Evolutionary conservation across 108 stramenopile species (phyloP).

Genomic region (Phaeodactylum tricornutum): DNA sequence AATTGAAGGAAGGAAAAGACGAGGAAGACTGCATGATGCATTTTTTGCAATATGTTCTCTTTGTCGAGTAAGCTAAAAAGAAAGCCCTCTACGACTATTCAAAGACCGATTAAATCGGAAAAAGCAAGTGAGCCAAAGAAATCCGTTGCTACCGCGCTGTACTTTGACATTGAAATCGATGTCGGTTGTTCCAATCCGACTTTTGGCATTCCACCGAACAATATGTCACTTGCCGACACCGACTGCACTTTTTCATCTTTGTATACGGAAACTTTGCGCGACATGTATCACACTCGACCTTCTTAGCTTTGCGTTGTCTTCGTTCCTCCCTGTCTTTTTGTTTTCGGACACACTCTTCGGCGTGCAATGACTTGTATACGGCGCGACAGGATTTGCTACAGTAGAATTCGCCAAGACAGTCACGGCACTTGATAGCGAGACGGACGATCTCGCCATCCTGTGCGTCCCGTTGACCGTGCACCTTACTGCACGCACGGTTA

Average conservation of each 20-base stretch:
- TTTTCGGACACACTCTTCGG: conserved; percentile 6
- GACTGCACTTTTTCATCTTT: conserved; percentile 40
- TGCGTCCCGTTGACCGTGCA: conserved; percentile 23
- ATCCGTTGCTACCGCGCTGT: too few relatives aligned
- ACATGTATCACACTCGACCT: conserved; percentile 34
- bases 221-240: conserved; percentile 34
- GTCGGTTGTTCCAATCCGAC: conserved; percentile 25
- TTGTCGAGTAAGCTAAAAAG: too few relatives aligned
- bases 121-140: too few relatives aligned
- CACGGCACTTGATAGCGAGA: conserved; percentile 22
- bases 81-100: too few relatives aligned
- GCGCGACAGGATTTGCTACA: conserved; percentile 25
- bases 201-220: conserved; percentile 40
- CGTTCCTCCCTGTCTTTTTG: conserved; percentile 27
- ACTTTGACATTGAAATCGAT: too few relatives aligned
- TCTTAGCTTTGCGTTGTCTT: conserved; percentile 17
- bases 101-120: too few relatives aligned
- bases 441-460: conserved; percentile 23
- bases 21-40: too few relatives aligned
- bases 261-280: conserved; percentile 19
- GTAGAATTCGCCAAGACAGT: conserved; percentile 27
- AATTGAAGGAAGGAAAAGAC: too few relatives aligned
- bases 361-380: conserved; percentile 11
- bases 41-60: too few relatives aligned
- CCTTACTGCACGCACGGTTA: conserved; percentile 18